These are phyloP conservation scores for Aulographum hederae DNA, from an alignment of 2,329 filamentous ascomycete genomes.

Conservation along the genomic window DNA sequence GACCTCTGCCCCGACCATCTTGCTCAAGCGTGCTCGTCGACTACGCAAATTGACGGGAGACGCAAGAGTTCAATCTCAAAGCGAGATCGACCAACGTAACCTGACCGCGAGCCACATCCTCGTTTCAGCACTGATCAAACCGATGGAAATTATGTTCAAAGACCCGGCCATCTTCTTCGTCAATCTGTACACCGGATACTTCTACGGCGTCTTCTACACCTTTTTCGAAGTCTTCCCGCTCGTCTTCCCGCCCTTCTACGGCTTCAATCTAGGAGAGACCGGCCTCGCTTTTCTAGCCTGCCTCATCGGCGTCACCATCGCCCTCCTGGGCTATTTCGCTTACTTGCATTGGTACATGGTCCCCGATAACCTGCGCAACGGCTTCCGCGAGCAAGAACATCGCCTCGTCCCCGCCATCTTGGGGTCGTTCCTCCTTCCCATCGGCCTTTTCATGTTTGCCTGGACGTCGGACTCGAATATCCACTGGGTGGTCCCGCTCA, in stretches of 20 bases:
- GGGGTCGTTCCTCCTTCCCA: conserved; percentile 42
- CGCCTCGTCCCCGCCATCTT: conserved; percentile 44
- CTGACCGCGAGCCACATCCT: conserved; percentile 29
- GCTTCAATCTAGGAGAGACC: conserved; percentile 40
- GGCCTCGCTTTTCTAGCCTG: conserved; percentile 52
- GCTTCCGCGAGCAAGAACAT: conserved; percentile 46
- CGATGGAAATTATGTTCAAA: conserved; percentile 33
- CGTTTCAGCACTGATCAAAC: conserved; percentile 40
- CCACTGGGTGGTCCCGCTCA: conserved; percentile 37
- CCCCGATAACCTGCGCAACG: conserved; percentile 20
- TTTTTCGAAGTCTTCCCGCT: conserved; percentile 32
- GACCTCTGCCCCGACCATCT: conserved; percentile 32
- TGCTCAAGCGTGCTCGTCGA: conserved; percentile 29
- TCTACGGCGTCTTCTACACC: conserved; percentile 31
- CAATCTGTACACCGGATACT: conserved; percentile 46
- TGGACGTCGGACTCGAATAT: conserved; percentile 43
- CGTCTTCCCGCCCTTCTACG: conserved; percentile 42
- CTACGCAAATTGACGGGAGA: conserved; percentile 32
- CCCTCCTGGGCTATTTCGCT: conserved; percentile 12
- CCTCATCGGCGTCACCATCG: conserved; percentile 40
- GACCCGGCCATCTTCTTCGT: conserved; percentile 52
- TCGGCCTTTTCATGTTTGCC: conserved; percentile 50
- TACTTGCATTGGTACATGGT: not conserved
- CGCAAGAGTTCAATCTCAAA: conserved; percentile 39
- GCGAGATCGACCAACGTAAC: conserved; percentile 43